Conservation (phyloP, 495 filamentous ascomycete species). For the Cryomyces antarcticus region DNA sequence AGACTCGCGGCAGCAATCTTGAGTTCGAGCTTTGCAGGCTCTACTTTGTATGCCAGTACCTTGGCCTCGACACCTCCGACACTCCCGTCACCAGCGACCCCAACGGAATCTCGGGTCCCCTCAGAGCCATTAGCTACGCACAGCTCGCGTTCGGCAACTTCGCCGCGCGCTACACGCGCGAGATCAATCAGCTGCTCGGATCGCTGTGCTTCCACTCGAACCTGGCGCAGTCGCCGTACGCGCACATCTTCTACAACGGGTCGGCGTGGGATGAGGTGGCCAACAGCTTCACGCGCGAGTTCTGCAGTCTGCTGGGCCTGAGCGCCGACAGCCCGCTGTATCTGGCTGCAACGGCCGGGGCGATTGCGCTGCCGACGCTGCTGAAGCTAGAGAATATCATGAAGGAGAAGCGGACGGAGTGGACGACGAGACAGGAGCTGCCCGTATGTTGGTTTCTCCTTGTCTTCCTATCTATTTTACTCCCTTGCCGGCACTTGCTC, state of each 20-base stretch:
- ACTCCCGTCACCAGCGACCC: conserved; percentile 6
- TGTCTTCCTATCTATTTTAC: not conserved
- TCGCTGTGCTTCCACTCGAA: conserved; percentile 62
- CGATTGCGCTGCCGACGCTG: conserved; percentile 69
- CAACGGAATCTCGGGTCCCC: conserved; percentile 21
- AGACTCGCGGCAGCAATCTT: conserved; percentile 70
- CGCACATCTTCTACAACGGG: conserved; percentile 47
- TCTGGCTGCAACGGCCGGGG: conserved; percentile 74
- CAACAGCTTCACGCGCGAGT: conserved; percentile 73
- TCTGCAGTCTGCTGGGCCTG: conserved; percentile 77
- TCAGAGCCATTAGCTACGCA: conserved; percentile 54
- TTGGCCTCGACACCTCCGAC: conserved; percentile 8
- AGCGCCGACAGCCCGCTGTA: conserved; percentile 80
- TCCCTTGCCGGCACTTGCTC: too few relatives aligned
- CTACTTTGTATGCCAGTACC: conserved; percentile 71
- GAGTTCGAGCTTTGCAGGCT: conserved; percentile 84
- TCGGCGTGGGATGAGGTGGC: conserved; percentile 63
- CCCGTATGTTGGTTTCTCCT: conserved; percentile 31
- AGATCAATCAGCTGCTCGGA: conserved; percentile 55
- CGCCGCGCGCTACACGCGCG: conserved; percentile 42
- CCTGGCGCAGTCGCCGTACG: conserved; percentile 51
- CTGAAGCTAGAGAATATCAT: conserved; percentile 68
- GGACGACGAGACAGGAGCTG: conserved; percentile 79
- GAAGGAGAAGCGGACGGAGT: conserved; percentile 74
- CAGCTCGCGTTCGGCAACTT: conserved; percentile 44